Conservation (phyloP, 2,329 filamentous ascomycete species). For the Pestalotiopsis sp. region DNA sequence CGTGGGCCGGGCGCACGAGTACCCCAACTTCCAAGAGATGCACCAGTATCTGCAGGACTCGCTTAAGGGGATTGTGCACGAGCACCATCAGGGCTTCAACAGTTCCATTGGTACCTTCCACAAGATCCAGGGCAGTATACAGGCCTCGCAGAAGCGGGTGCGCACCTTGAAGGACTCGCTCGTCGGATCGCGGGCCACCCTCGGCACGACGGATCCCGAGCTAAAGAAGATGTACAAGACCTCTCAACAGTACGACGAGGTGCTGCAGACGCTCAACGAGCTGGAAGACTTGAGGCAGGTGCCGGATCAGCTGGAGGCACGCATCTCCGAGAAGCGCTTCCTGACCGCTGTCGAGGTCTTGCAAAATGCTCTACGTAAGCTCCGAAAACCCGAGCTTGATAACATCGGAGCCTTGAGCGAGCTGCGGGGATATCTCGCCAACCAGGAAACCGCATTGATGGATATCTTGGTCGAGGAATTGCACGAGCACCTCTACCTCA, state of each 20-base stretch:
- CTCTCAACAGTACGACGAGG: constrained; percentile 87
- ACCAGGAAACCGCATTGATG: constrained; percentile 88
- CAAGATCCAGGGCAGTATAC: constrained; percentile 94
- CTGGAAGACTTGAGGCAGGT: constrained; percentile 88
- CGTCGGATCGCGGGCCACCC: constrained; percentile 74
- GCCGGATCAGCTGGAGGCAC: constrained; percentile 89
- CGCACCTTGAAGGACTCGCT: constrained; percentile 83
- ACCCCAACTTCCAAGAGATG: constrained; percentile 80
- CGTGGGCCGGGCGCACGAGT: constrained; percentile 86
- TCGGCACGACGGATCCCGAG: constrained; percentile 86
- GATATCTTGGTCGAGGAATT: constrained; percentile 97
- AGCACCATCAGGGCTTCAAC: constrained; percentile 99
- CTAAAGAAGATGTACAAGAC: constrained; percentile 85
- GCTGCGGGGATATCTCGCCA: constrained; percentile 83
- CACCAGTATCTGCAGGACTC: constrained; percentile 90
- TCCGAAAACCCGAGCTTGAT: constrained; percentile 87
- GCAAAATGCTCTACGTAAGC: constrained; percentile 80
- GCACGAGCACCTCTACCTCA: constrained; percentile 95
- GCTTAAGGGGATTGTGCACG: constrained; percentile 93
- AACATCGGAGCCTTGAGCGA: constrained; percentile 88
- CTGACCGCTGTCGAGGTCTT: constrained; percentile 89
- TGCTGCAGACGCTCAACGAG: constrained; percentile 80
- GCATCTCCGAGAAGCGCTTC: constrained; percentile 96
- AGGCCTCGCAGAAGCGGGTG: constrained; percentile 83
- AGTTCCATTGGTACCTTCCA: constrained; percentile 98